These are phyloP conservation scores for Lipomyces chichibuensis DNA, from an alignment of 805 yeast species.

Conservation along the genomic window DNA sequence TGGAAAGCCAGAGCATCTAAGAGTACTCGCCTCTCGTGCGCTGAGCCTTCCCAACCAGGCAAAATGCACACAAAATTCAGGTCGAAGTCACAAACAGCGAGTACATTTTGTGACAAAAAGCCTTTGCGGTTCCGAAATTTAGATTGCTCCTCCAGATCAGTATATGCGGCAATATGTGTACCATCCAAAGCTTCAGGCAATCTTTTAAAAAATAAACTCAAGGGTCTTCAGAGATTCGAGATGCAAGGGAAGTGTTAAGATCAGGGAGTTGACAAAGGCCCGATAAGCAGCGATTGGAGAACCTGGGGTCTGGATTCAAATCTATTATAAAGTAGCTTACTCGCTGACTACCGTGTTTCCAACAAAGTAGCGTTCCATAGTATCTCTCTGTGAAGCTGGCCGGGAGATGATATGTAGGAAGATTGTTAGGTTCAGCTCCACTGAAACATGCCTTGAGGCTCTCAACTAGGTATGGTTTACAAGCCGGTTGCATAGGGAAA, in stretches of 20 bases:
- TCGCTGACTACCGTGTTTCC: no score
- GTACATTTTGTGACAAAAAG: not conserved
- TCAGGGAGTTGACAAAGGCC: no score
- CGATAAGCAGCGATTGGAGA: no score
- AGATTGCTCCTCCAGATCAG: not conserved
- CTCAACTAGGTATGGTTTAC: no score
- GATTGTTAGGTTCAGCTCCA: conserved; percentile 3
- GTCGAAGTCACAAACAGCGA: not conserved
- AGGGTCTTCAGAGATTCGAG: not conserved
- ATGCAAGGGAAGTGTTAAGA: not conserved
- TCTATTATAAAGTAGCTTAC: no score
- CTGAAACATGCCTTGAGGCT: no score
- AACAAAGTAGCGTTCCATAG: not conserved
- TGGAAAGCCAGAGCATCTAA: not conserved
- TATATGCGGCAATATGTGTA: not conserved
- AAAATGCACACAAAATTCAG: not conserved
- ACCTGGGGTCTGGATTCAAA: no score
- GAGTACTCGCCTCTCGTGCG: not conserved
- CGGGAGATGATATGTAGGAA: conserved; percentile 5
- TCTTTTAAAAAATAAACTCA: no score
- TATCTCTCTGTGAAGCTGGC: conserved; percentile 1
- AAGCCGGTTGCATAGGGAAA: no score
- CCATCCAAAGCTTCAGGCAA: not conserved
- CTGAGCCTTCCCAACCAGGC: not conserved
- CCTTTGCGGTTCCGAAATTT: not conserved